Base-by-base conservation (phyloP, 768 basidiomycete species). In the Clathrus columnatus region DNA sequence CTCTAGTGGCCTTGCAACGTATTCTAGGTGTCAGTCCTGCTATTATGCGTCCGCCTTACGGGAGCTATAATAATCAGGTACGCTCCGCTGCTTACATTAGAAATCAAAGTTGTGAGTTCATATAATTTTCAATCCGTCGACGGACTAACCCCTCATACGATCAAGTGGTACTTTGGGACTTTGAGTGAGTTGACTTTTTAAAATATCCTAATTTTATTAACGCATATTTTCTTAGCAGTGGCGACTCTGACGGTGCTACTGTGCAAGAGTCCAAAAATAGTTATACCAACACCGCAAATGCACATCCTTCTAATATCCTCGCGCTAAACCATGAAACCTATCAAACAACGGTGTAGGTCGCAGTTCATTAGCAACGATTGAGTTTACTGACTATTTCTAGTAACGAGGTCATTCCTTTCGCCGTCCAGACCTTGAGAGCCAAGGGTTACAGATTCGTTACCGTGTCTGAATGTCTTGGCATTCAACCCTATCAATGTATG, bases 11-110 rank as follows among this genome's bases (percentile, higher is more conserved):
- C 23, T 59, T 75, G 7, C 61, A 68, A 41, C 71, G 69, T 57
- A 76, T 77, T 42, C 56, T 69, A 18, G 75, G 76, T 29, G 72
- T 71, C 55, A 60, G 61, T 1, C 76, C 76, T 6, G 75, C 75
- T 23, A 73, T 77, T 56, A 73, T 75, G 73, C 71, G 76, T 27
- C 76, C 76, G 47, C 76, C 76, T 14, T 78, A 68, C 57, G 76
- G 76, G 0, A 64, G 66, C 48, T 72, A 70, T 65, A 75, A 75
- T 55, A 58, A 71, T 47, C 57, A 66, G 20, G 73, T 75, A 14
- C 62, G 61, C 1, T 51, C 65, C 4, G 71, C 70, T 6, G 66
- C 74, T 10, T 63, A 20, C 17, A 27, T 52, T 20, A 54, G 61
- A 29, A 61, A 61, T 47, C 61, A 61, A 50, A 58, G 48, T 21